Evolutionary conservation across 1,284 basidiomycete species (phyloP).

Genomic region (Fomitopsis palustris): DNA sequence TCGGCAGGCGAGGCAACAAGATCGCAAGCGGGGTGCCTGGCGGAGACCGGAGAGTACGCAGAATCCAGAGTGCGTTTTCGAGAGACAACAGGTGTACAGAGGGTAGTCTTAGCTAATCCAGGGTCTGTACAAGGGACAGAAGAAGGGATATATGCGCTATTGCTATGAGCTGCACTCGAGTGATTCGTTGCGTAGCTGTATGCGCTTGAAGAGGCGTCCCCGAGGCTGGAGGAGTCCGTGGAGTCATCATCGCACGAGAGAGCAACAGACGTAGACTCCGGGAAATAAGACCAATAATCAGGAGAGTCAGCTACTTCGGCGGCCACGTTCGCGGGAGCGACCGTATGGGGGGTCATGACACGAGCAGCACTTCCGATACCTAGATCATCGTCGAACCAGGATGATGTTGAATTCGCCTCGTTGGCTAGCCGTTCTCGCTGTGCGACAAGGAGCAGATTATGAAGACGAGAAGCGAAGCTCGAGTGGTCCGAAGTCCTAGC

Average conservation of each 20-base stretch:
- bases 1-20: neutral
- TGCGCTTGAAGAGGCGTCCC: neutral
- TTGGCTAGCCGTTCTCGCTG: neutral
- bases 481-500: neutral
- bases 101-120: neutral
- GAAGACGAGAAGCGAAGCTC: neutral
- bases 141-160: neutral
- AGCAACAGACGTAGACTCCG: neutral
- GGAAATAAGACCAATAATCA: conserved; percentile 2
- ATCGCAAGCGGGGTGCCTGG: too few species aligned
- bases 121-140: neutral
- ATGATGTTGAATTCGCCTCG: neutral
- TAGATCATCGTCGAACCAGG: neutral
- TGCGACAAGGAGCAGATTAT: neutral
- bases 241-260: neutral
- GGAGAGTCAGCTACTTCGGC: neutral
- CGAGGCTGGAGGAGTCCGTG: too few species aligned
- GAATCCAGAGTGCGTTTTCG: neutral
- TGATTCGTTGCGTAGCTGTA: neutral
- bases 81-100: neutral
- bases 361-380: neutral
- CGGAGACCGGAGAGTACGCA: too few species aligned
- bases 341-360: neutral
- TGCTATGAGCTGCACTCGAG: too few species aligned
- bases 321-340: neutral